A percentile compares a stretch with the other conserved stretches of the same genome.
These are phyloP conservation scores for Thermoascus crustaceus DNA, from an alignment of 2,329 filamentous ascomycete species.

Conservation along the genomic window DNA sequence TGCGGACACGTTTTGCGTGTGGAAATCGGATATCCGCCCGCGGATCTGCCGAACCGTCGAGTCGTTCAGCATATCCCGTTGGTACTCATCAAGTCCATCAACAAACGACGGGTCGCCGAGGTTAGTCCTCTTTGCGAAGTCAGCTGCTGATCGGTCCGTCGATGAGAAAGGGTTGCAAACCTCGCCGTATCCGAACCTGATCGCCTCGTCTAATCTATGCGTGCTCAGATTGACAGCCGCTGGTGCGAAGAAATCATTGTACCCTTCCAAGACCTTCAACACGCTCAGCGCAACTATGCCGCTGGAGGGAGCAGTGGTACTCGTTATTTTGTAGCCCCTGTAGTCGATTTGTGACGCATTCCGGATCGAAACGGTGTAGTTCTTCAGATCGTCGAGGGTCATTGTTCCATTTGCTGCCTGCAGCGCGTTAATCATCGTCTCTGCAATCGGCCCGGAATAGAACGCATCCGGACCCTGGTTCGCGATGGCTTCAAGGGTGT, in stretches of 20 bases:
- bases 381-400: slow-evolving; percentile 67
- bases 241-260: slow-evolving; percentile 53
- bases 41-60: slow-evolving; percentile 53
- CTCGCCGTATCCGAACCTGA: slow-evolving; percentile 76
- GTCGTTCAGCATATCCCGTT: slow-evolving; percentile 59
- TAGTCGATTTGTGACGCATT: slow-evolving; percentile 57
- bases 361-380: slow-evolving; percentile 62
- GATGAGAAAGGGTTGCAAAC: slow-evolving; percentile 12
- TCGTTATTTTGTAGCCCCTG: slow-evolving; percentile 61
- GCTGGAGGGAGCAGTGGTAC: slow-evolving; percentile 62
- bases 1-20: slow-evolving; percentile 61
- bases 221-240: slow-evolving; percentile 58
- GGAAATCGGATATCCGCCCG: slow-evolving; percentile 60
- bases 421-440: slow-evolving; percentile 63
- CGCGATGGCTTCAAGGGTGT: slow-evolving; percentile 71
- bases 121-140: slow-evolving; percentile 49
- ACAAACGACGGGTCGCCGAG: slow-evolving; percentile 79
- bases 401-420: slow-evolving; percentile 70
- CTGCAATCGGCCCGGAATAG: slow-evolving; percentile 63
- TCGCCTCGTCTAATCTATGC: slow-evolving; percentile 79
- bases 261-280: slow-evolving; percentile 77
- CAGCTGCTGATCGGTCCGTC: slow-evolving; percentile 3
- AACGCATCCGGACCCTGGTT: slow-evolving; percentile 63
- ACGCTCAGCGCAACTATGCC: slow-evolving; percentile 67
- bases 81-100: slow-evolving; percentile 51